Conservation (phyloP, 2,329 filamentous ascomycete genomes). For the Monilinia laxa region DNA sequence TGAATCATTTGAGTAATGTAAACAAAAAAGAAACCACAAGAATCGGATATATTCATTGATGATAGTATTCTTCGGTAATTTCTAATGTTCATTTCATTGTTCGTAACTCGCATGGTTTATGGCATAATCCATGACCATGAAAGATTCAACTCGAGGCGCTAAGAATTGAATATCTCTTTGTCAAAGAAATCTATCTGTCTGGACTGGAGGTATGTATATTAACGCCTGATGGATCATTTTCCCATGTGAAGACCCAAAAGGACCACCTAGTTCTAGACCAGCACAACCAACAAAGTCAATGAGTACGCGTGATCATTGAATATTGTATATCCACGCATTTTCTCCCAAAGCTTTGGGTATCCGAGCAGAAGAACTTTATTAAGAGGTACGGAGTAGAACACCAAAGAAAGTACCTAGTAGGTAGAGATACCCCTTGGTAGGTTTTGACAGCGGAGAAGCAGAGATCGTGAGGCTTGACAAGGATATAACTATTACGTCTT, state of each 20-base stretch:
- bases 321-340: too few relatives aligned
- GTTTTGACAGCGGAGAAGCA: conserved; percentile 18
- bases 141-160: background rate
- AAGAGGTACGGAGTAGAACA: too few relatives aligned
- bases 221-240: too few relatives aligned
- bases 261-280: too few relatives aligned
- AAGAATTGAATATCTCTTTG: conserved; percentile 9
- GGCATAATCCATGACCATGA: too few relatives aligned
- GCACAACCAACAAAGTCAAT: too few relatives aligned
- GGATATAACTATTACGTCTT: conserved; percentile 23
- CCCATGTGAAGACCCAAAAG: too few relatives aligned
- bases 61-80: too few relatives aligned
- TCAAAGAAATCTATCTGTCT: conserved; percentile 7
- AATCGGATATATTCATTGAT: background rate
- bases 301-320: background rate
- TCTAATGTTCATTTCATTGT: too few relatives aligned
- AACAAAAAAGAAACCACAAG: background rate
- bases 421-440: too few relatives aligned
- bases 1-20: conserved; percentile 14
- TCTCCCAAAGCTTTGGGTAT: background rate
- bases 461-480: conserved; percentile 15
- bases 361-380: background rate
- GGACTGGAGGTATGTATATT: too few relatives aligned
- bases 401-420: background rate
- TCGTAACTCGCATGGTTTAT: too few relatives aligned